A percentile compares a stretch with the other conserved stretches of the same genome.
Evolutionary conservation across 257 asterid genomes (phyloP).

Genomic region (Marsdenia floribunda): DNA sequence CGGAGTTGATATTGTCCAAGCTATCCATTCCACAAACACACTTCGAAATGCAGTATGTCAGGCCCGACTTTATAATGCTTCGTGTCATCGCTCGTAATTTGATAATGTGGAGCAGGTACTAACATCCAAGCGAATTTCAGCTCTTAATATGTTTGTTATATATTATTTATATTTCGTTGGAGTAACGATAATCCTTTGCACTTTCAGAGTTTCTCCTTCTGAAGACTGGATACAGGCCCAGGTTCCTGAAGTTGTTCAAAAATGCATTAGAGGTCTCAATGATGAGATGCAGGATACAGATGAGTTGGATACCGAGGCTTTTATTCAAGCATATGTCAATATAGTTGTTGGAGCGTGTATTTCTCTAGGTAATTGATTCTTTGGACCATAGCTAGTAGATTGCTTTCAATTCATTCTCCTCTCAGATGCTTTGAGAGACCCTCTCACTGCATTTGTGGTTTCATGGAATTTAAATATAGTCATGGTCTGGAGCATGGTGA

Average conservation of each 20-base stretch:
- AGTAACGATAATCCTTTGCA: background rate
- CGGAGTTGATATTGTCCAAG: slow-evolving; percentile 72
- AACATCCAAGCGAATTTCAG: slow-evolving; percentile 11
- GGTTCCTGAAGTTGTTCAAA: slow-evolving; percentile 67
- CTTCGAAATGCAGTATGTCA: slow-evolving; percentile 82
- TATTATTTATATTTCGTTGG: slow-evolving; percentile 8
- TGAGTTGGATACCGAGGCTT: slow-evolving; percentile 77
- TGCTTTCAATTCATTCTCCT: background rate
- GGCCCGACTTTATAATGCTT: slow-evolving; percentile 94
- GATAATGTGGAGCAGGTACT: slow-evolving; percentile 93
- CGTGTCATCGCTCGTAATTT: slow-evolving; percentile 87
- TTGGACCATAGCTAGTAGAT: too few relatives aligned
- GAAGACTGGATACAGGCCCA: slow-evolving; percentile 91
- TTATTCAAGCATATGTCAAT: slow-evolving; percentile 82
- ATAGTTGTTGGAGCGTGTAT: slow-evolving; percentile 85
- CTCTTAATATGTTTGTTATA: slow-evolving; percentile 10
- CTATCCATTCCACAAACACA: slow-evolving; percentile 77
- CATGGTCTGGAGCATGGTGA: background rate
- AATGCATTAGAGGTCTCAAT: slow-evolving; percentile 52
- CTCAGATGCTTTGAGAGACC: background rate
- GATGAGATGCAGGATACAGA: slow-evolving; percentile 56
- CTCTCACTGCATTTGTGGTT: background rate
- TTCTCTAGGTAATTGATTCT: slow-evolving; percentile 60
- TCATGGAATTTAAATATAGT: background rate
- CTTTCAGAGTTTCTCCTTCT: slow-evolving; percentile 66